Percentiles rank a stretch among this genome's conserved stretches.
Conservation (phyloP, 129 eudicot genomes). For the Flaveria trinervia region DNA sequence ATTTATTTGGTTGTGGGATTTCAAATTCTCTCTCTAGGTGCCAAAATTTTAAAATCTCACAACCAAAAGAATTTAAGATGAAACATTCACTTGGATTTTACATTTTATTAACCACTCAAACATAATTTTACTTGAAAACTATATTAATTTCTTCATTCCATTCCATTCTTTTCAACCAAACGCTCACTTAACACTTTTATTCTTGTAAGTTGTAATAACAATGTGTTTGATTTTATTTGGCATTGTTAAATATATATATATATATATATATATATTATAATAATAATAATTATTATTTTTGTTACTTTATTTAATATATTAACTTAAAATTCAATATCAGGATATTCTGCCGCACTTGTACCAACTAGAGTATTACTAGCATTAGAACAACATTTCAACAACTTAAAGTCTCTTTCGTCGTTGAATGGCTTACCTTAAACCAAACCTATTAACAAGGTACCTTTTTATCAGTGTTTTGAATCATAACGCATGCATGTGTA, state of each 20-base stretch:
- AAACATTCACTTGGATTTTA: too few relatives aligned
- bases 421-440: not conserved
- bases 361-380: conserved; percentile 12
- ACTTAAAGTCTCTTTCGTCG: not conserved
- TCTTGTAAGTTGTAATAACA: not conserved
- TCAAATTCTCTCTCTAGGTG: too few relatives aligned
- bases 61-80: too few relatives aligned
- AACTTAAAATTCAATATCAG: not conserved
- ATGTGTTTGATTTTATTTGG: not conserved
- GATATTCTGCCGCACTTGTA: not conserved
- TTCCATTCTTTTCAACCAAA: too few relatives aligned
- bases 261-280: too few relatives aligned
- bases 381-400: not conserved
- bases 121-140: too few relatives aligned
- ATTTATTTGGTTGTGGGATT: too few relatives aligned
- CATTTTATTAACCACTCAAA: too few relatives aligned
- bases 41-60: too few relatives aligned
- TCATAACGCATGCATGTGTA: not conserved
- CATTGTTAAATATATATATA: not conserved
- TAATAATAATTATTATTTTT: not conserved
- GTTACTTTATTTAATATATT: not conserved
- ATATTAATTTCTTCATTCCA: too few relatives aligned
- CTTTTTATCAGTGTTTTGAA: not conserved
- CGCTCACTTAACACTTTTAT: not conserved
- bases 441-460: not conserved